Conservation (phyloP, 1,139 yeast species). For the Pichia sp. region DNA sequence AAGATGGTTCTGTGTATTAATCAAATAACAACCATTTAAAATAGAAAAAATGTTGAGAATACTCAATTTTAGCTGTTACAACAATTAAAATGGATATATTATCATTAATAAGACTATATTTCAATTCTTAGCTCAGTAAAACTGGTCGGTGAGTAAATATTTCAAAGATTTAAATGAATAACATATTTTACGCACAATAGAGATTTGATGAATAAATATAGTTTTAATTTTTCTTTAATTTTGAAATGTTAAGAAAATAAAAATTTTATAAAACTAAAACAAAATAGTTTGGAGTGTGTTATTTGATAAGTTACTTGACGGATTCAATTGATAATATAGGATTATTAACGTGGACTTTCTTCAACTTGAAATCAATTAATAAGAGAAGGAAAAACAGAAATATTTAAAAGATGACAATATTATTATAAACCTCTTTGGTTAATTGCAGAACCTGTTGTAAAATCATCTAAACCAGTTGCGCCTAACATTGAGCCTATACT, state of each 20-base stretch:
- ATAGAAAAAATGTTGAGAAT: too few relatives aligned
- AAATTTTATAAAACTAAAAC: too few relatives aligned
- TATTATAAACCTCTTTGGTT: constrained; percentile 23
- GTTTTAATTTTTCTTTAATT: background rate
- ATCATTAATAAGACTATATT: too few relatives aligned
- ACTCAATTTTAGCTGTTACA: too few relatives aligned
- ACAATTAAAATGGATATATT: too few relatives aligned
- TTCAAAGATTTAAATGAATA: too few relatives aligned
- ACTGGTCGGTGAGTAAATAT: too few relatives aligned
- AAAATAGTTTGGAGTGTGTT: background rate
- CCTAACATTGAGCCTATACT: constrained; percentile 53
- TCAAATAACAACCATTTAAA: too few relatives aligned
- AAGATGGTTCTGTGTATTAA: too few relatives aligned
- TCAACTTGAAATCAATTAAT: constrained; percentile 3
- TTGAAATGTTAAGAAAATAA: background rate
- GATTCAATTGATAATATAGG: background rate
- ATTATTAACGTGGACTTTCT: background rate
- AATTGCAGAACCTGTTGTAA: constrained; percentile 17
- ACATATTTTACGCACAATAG: too few relatives aligned
- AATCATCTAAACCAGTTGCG: constrained; percentile 29
- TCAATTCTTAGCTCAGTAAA: too few relatives aligned
- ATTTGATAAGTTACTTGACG: background rate
- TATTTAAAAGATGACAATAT: constrained; percentile 25
- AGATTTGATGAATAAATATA: too few relatives aligned
- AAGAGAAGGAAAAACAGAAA: constrained; percentile 17